These are phyloP conservation scores for Dissophora globulifera DNA, from an alignment of 192 early-diverging fungal genomes.

Conservation along the genomic window DNA sequence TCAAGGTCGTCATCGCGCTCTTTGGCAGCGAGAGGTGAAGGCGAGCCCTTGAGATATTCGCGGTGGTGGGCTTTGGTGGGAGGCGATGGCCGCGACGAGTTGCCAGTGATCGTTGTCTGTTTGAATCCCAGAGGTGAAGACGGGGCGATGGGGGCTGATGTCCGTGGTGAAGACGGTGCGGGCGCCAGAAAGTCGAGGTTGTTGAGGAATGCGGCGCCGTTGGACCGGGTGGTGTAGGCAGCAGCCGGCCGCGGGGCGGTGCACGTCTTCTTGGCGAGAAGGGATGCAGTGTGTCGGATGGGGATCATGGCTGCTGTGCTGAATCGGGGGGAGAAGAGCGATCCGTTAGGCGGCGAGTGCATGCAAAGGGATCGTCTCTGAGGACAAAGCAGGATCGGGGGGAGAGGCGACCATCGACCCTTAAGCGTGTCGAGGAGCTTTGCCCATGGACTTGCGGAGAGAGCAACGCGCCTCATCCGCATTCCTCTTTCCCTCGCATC, in stretches of 20 bases:
- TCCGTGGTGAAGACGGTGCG: constrained; percentile 11
- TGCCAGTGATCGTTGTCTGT: not conserved
- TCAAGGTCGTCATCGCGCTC: not conserved
- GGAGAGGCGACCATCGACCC: too few species aligned
- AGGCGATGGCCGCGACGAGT: not conserved
- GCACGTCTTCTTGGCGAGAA: not conserved
- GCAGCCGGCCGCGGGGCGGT: not conserved
- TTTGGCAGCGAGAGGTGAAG: not conserved
- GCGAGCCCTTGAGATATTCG: constrained; percentile 7
- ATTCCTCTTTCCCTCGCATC: not conserved
- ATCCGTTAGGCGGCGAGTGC: not conserved
- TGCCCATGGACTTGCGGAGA: too few species aligned
- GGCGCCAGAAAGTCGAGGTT: constrained; percentile 49
- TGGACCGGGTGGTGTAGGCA: constrained; percentile 38
- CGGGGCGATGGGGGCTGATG: not conserved
- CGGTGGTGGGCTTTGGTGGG: constrained; percentile 19
- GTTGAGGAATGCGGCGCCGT: constrained; percentile 44
- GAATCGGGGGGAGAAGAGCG: not conserved
- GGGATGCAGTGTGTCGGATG: not conserved
- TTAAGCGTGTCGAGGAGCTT: constrained; percentile 5
- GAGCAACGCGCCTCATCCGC: too few species aligned
- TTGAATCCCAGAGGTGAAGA: constrained; percentile 3
- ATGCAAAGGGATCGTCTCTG: too few species aligned
- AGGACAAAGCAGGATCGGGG: too few species aligned
- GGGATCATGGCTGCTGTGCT: constrained; percentile 19